phyloP scores from a whole-genome alignment of 805 yeast species.

The Yarrowia sp. region DNA sequence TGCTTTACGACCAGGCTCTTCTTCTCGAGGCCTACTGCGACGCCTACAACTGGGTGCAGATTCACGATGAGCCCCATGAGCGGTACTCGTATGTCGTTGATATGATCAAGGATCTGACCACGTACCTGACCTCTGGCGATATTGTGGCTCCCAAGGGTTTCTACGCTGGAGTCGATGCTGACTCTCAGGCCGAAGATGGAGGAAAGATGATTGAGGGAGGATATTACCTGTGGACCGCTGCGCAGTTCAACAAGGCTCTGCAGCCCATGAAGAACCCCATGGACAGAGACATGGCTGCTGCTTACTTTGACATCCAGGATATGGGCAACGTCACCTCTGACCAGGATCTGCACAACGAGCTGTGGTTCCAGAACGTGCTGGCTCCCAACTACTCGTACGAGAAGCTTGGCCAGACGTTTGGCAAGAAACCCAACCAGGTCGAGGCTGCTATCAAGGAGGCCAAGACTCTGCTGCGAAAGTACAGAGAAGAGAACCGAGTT shows the following conservation, averaged over 20 bases:
- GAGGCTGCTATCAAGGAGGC: constrained; percentile 45
- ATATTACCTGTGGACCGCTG: constrained; percentile 50
- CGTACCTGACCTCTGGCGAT: constrained; percentile 44
- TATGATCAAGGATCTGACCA: constrained; percentile 43
- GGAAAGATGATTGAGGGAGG: constrained; percentile 38
- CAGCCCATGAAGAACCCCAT: constrained; percentile 37
- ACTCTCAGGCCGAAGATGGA: constrained; percentile 20
- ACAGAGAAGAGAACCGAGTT: constrained; percentile 44
- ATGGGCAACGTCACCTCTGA: constrained; percentile 51
- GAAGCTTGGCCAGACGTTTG: constrained; percentile 50
- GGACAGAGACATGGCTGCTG: constrained; percentile 49
- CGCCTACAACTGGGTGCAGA: constrained; percentile 44
- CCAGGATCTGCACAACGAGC: constrained; percentile 48
- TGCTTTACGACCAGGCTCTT: constrained; percentile 52
- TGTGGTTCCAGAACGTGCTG: constrained; percentile 49
- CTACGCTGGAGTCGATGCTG: constrained; percentile 45
- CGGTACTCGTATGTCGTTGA: constrained; percentile 41
- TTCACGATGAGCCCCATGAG: constrained; percentile 42
- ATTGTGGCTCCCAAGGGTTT: constrained; percentile 45
- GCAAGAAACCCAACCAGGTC: constrained; percentile 45
- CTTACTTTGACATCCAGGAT: constrained; percentile 50
- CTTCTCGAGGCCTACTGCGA: constrained; percentile 49
- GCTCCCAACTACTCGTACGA: constrained; percentile 43
- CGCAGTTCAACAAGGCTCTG: constrained; percentile 49
- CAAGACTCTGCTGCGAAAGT: constrained; percentile 43